A percentile compares a stretch with the other conserved stretches of the same genome.
These are phyloP conservation scores for Balamuthia mandrillaris DNA, from an alignment of 208 protist genomes.

Conservation along the genomic window DNA sequence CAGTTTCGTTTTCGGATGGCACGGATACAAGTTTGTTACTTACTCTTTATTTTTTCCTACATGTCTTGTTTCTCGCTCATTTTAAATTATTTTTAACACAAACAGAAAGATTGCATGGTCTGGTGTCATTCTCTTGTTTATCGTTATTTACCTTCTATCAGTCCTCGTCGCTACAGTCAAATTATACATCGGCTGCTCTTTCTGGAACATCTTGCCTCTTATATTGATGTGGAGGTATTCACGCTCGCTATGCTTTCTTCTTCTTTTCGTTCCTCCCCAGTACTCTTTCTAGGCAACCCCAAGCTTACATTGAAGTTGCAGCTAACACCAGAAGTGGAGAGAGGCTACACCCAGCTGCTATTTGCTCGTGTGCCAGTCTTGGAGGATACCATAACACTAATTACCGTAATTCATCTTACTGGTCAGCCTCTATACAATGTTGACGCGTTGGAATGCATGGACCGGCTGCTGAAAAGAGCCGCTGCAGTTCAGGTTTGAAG, in stretches of 20 bases:
- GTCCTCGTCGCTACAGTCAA: not conserved
- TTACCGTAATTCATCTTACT: constrained; percentile 28
- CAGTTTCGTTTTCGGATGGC: too few species aligned
- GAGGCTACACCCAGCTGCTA: too few species aligned
- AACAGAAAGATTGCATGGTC: not conserved
- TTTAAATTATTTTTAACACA: not conserved
- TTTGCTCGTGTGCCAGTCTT: not conserved
- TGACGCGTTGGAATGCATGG: not conserved
- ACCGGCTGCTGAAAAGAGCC: constrained; percentile 9
- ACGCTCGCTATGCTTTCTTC: too few species aligned
- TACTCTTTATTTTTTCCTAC: not conserved
- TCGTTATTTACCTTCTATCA: not conserved
- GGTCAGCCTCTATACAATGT: constrained; percentile 25
- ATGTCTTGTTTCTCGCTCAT: not conserved
- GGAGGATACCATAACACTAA: constrained; percentile 32
- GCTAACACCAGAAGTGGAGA: too few species aligned
- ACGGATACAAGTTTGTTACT: too few species aligned
- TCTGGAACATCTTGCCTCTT: not conserved
- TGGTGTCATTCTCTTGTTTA: not conserved
- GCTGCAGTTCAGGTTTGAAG: not conserved
- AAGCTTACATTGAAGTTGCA: too few species aligned
- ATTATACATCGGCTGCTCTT: constrained; percentile 2
- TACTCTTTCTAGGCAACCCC: too few species aligned
- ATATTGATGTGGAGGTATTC: not conserved
- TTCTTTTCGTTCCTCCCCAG: too few species aligned